Conservation (phyloP, 192 early-diverging fungal genomes). For the Gonapodya sp. region DNA sequence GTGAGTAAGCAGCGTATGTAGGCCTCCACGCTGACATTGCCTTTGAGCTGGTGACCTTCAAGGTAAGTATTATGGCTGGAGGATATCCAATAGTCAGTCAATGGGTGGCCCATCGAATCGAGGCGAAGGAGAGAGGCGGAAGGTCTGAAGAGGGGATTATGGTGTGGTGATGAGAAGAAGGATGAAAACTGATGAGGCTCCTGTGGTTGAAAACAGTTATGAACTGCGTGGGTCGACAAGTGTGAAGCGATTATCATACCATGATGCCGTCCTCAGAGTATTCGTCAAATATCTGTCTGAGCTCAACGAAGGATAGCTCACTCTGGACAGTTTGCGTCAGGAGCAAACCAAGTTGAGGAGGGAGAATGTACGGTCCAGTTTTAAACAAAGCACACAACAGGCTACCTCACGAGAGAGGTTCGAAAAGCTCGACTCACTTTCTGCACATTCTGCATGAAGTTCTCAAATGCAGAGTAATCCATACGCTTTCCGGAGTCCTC, state of each 20-base stretch:
- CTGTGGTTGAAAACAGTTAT: not conserved
- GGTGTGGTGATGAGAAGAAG: not conserved
- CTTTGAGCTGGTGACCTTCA: constrained; percentile 68
- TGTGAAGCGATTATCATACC: not conserved
- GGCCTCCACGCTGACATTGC: constrained; percentile 69
- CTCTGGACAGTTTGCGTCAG: not conserved
- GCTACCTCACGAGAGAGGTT: too few relatives aligned
- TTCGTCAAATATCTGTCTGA: not conserved
- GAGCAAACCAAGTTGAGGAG: not conserved
- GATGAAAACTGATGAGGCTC: not conserved
- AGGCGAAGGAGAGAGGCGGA: not conserved
- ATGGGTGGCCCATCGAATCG: constrained; percentile 55
- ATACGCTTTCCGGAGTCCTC: not conserved
- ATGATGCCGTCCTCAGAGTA: not conserved
- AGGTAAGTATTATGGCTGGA: constrained; percentile 90
- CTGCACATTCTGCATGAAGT: not conserved
- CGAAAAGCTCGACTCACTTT: not conserved
- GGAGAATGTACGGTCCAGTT: not conserved
- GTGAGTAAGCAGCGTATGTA: constrained; percentile 77
- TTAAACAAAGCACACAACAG: not conserved
- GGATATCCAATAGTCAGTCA: constrained; percentile 74
- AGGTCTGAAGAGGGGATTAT: not conserved
- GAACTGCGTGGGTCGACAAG: not conserved
- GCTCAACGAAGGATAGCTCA: not conserved
- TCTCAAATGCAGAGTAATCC: not conserved